Evolutionary conservation across 768 basidiomycete species (phyloP).

Genomic region (Leucosporidium yakuticum): DNA sequence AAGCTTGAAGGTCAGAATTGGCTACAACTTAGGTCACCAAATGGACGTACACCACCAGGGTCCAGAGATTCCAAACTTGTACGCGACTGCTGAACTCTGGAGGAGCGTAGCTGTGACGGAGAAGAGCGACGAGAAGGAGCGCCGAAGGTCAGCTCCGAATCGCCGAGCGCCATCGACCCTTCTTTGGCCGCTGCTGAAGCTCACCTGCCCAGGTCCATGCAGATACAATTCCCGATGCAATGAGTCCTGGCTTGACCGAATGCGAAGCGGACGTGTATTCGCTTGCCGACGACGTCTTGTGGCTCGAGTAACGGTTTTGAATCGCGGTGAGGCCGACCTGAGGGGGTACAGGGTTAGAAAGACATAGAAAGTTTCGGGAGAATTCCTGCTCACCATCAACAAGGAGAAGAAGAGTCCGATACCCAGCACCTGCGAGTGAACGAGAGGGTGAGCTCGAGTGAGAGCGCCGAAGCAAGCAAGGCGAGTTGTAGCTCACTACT

Average conservation of each 20-base stretch:
- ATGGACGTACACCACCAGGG: conserved; percentile 51
- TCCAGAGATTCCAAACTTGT: conserved; percentile 77
- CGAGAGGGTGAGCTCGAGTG: background rate
- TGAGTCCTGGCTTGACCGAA: conserved; percentile 81
- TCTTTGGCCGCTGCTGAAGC: background rate
- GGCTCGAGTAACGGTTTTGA: conserved; percentile 58
- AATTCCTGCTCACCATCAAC: background rate
- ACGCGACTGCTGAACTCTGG: conserved; percentile 75
- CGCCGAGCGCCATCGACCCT: background rate
- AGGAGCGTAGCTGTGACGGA: conserved; percentile 46
- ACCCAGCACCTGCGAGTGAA: conserved; percentile 4
- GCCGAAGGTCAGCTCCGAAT: conserved; percentile 37
- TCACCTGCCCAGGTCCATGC: conserved; percentile 44
- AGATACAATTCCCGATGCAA: conserved; percentile 83
- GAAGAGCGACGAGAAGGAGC: too few relatives aligned
- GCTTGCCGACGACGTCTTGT: conserved; percentile 51
- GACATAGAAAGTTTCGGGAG: background rate
- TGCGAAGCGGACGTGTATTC: conserved; percentile 47
- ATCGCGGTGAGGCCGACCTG: conserved; percentile 64
- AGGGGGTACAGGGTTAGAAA: background rate
- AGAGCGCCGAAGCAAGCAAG: background rate
- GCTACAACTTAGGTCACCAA: background rate
- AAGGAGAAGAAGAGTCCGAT: conserved; percentile 9
- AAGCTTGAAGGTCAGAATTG: too few relatives aligned
- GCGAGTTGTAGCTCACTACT: background rate